phyloP scores from a whole-genome alignment of 192 early-diverging fungal genomes.

The Gonapodya prolifera region DNA sequence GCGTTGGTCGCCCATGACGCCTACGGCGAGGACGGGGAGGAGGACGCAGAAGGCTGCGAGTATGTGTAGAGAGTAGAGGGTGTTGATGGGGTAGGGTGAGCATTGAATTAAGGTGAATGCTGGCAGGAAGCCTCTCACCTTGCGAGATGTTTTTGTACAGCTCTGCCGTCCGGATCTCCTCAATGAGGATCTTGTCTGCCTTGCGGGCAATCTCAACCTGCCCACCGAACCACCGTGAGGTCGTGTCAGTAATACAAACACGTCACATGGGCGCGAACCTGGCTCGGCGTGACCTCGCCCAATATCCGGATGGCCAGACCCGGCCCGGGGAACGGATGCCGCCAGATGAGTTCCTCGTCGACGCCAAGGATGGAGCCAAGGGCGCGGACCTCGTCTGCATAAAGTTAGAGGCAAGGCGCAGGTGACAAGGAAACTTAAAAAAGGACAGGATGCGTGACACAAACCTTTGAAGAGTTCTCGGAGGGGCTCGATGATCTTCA shows the following conservation, averaged over 20 bases:
- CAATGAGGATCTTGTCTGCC: conserved; percentile 96
- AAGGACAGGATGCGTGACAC: background rate
- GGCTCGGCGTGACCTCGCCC: conserved; percentile 84
- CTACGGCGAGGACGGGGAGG: conserved; percentile 87
- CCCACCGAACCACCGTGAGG: background rate
- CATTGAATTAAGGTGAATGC: background rate
- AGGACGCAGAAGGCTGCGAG: conserved; percentile 77
- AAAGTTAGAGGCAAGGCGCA: background rate
- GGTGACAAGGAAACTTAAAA: background rate
- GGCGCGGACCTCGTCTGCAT: conserved; percentile 80
- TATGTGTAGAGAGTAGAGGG: conserved; percentile 1
- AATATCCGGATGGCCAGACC: conserved; percentile 96
- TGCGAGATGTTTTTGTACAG: conserved; percentile 95
- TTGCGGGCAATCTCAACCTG: conserved; percentile 87
- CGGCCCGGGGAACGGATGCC: conserved; percentile 98
- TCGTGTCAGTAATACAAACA: background rate
- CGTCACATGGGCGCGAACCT: background rate
- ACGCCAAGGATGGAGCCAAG: conserved; percentile 81
- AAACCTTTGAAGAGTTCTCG: conserved; percentile 90
- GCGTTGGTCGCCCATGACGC: conserved; percentile 98
- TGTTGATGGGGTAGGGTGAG: background rate
- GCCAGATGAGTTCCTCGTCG: conserved; percentile 92
- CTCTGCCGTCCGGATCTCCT: conserved; percentile 96
- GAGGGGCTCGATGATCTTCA: conserved; percentile 96
- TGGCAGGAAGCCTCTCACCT: conserved; percentile 21